Evolutionary conservation across 805 yeast genomes (phyloP), one percentile per base, ranked within the genome.

Genomic region (Candida nitratophila): DNA sequence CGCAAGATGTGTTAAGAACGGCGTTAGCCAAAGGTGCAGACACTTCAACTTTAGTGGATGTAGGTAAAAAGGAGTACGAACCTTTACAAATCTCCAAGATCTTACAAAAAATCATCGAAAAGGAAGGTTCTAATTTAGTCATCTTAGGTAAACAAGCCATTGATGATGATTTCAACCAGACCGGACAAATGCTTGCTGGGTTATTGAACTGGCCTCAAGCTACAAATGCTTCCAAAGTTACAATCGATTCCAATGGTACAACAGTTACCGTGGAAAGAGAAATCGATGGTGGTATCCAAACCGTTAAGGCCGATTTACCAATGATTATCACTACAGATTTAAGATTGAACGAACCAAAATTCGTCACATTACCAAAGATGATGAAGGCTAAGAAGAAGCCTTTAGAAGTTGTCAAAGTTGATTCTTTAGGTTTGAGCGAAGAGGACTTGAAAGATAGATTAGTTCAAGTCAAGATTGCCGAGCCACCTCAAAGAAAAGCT

Each of bases 381-480:
- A 93, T 93, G 98, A 93, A 93, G 73, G 98, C 98, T 44, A 93
- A 93, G 73, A 90, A 90, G 79, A 90, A 88, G 73, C 96, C 96
- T 4, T 72, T 90, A 61, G 87, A 80, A 54, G 72, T 78, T 58
- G 63, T 77, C 64, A 63, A 68, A 16, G 65, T 81, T 19, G 69
- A 59, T n/a, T 95, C 86, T 54, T 76, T 86, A 47, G 37, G 37
- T 12, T 34, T 34, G 15, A 4, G 8, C 3, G 85, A 82, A n/a
- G 73, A 84, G 30, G 85, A 82, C 37, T 59, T 79, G 11, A 63
- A 76, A 29, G 74, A 77, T 32, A 77, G 91, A 55, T 66, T 90
- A 47, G 81, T 86, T 59, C 71, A 81, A 3, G 57, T 86, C 46
- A 77, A 80, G 59, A 83, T 93, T 15, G 81, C 81, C 53, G 97